Conservation (phyloP, 257 asterid species). For the Schizonepeta tenuifolia region DNA sequence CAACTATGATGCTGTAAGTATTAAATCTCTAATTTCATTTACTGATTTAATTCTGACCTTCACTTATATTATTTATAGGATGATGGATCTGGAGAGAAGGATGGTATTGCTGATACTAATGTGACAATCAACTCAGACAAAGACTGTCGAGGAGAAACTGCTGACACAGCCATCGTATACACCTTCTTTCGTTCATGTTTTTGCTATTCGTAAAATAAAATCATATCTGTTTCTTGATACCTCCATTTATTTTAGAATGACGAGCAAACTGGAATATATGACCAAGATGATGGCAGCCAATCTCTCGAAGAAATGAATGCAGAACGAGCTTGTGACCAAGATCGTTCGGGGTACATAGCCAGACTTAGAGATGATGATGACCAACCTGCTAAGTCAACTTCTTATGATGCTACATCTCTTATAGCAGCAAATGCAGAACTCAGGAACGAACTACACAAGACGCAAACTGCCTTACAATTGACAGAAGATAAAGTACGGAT, state of each 20-base stretch:
- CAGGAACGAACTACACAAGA: slow-evolving; percentile 10
- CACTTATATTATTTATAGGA: not conserved
- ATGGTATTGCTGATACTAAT: not conserved
- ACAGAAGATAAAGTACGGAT: not conserved
- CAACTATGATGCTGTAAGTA: slow-evolving; percentile 1
- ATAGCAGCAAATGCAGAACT: slow-evolving; percentile 7
- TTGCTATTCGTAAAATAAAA: not conserved
- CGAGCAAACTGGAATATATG: not conserved
- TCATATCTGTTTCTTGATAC: not conserved
- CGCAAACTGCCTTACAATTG: not conserved
- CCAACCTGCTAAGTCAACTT: not conserved
- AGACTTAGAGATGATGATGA: not conserved
- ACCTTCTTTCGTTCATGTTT: not conserved
- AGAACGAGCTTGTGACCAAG: not conserved
- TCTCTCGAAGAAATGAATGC: not conserved
- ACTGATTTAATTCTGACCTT: not conserved
- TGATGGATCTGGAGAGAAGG: not conserved
- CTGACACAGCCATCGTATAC: not conserved
- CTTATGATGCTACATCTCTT: not conserved
- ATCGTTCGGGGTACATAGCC: not conserved
- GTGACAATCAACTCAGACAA: not conserved
- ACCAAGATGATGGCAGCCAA: not conserved
- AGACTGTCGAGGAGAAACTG: not conserved
- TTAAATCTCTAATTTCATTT: not conserved
- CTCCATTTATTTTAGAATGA: slow-evolving; percentile 1